Evolutionary conservation across 1,284 basidiomycete genomes (phyloP), one percentile per base, ranked within the genome.

Genomic region (Salmacisia buchloeana): DNA sequence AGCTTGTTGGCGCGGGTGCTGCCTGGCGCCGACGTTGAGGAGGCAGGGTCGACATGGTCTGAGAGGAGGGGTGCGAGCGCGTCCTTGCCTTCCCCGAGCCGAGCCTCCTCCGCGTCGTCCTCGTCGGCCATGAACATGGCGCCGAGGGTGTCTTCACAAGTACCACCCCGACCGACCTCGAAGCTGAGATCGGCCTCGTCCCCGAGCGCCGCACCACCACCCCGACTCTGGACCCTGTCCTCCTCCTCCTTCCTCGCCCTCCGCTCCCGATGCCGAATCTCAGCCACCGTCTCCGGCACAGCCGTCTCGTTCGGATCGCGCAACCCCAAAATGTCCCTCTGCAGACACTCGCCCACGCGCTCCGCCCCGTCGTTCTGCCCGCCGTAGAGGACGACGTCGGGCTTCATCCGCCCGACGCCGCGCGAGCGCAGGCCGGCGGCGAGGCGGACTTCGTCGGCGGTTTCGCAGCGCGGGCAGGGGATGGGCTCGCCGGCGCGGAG

Each of bases 311-410:
- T 62, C 1, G 76, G 76, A 45, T 79, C 77, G 25, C 76, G 63
- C 29, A 79, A 63, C 7, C 77, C 77, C 33, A 78, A 60, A 25
- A 79, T 68, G 62, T 79, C 77, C 3, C 77, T 63, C 46, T 75
- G 69, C n/a, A 79, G 66, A 49, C 77, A 79, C 38, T 78, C 73
- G 2, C 76, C 77, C 2, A 96, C 91, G 21, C 86, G 86, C 73
- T 94, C 91, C 1, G 90, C 92, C 1, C 68, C 68, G 66, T 92
- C 87, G 74, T 88, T 89, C 81, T 94, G 92, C 76, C 94, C 93
- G 69, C 92, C 92, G 78, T 97, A 96, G 36, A 97, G 82, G 0
- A 97, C 91, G 7, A 96, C 91, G 65, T 89, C 89, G 0, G 92
- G 89, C 39, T 92, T 86, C 61, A 96, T 83, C 65, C 85, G 85